Base-by-base conservation (phyloP, 495 filamentous ascomycete species). In the Daldinia caldariorum region DNA sequence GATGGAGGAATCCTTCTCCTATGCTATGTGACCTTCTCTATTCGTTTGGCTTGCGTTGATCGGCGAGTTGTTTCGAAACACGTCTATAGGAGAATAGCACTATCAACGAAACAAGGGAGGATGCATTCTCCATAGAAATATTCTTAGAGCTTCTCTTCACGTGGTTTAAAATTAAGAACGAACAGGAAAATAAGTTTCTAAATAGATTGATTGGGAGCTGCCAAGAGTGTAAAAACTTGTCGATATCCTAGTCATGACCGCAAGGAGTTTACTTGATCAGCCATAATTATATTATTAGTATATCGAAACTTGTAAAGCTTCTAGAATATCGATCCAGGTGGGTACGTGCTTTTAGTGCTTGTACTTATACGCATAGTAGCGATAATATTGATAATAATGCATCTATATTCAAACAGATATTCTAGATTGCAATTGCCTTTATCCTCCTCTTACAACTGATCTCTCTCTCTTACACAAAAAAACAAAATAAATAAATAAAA, bases 11-110 rank as follows among this genome's bases (percentile, higher is more conserved):
- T 72, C 49, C 61, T 58, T 61, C 32, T 66, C 43, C 50, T 26
- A 65, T 69, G 61, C 66, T 26, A 65, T 69, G 61, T 66, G 31
- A 69, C 65, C 70, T 72, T 64, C 70, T 26, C 61, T 58, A 58
- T 22, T 67, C 59, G 26, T 34, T 58, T 55, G 22, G 51, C 49
- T 50, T 50, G 50, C 64, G 60, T 37, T 54, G 7, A 51, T 65
- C 34, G 26, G 50, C 50, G 56, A 37, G 50, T 12, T 50, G 45
- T 51, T 61, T 67, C 59, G 61, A 72, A 64, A 65, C 69, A 65
- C 20, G 50, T 10, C 55, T 57, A 39, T n/a, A n/a, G 45, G 41
- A 57, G 31, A 61, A 26, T 22, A 18, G 29, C 14, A 56, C 38
- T 51, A 22, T 41, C 32, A 58, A 59, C 54, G 58, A 71, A 71